Evolutionary conservation across 345 rosid species (phyloP).

Genomic region (Eucalyptus pauciflora): DNA sequence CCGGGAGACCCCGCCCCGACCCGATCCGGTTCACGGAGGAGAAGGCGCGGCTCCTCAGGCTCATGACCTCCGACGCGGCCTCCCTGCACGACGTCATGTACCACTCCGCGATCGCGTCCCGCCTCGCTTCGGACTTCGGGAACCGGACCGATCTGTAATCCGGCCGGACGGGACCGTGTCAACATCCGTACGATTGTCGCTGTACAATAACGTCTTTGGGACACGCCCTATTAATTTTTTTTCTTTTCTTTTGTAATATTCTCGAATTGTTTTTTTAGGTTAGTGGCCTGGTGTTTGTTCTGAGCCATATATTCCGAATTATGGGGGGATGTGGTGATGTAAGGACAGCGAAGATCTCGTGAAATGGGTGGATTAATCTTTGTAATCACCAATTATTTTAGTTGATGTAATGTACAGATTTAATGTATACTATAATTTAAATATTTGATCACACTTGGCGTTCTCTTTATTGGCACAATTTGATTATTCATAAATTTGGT

Average conservation of each 20-base stretch:
- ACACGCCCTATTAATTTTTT: not conserved
- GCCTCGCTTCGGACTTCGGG: slow-evolving; percentile 44
- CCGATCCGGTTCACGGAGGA: slow-evolving; percentile 49
- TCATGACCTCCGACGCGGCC: slow-evolving; percentile 25
- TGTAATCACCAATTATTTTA: not conserved
- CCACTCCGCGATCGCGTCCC: slow-evolving; percentile 57
- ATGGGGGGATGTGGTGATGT: not conserved
- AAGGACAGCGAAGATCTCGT: not conserved
- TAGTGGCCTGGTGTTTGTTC: not conserved
- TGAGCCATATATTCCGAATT: not conserved
- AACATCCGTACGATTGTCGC: not conserved
- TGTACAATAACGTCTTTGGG: not conserved
- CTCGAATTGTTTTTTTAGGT: not conserved
- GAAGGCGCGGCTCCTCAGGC: slow-evolving; percentile 50
- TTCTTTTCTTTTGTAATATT: not conserved
- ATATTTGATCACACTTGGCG: rapidly evolving
- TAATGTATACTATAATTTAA: not conserved
- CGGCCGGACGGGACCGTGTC: not conserved
- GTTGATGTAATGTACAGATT: not conserved
- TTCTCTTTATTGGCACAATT: not conserved
- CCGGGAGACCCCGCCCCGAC: slow-evolving; percentile 8
- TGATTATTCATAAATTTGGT: no score
- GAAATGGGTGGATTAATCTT: not conserved
- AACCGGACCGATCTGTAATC: slow-evolving; percentile 4
- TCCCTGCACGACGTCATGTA: slow-evolving; percentile 68